Base-by-base conservation (phyloP, 2,329 filamentous ascomycete genomes). In the Orbilia oligospora region DNA sequence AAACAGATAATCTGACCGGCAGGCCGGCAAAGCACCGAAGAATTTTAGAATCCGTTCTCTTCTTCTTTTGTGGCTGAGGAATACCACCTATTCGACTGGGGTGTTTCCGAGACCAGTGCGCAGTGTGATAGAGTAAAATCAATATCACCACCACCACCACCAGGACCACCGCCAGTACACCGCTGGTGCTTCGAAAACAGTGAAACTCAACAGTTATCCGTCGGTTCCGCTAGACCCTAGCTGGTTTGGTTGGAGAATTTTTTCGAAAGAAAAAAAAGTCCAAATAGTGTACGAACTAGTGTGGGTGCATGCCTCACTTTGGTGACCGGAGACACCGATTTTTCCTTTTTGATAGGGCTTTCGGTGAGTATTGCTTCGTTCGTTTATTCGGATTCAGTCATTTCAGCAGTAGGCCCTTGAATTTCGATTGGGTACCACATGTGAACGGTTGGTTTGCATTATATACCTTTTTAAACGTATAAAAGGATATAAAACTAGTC, bases 11-110 rank as follows among this genome's bases (percentile, higher is more conserved):
- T 41, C 55, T 61, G 18, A 61, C 36, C 55, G 55, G 55, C 55
- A 44, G 55, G 55, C 55, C 55, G 55, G 55, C 55, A 61, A 61
- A 33, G 55, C 55, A 61, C 55, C 55, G 24, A 61, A 18, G 55
- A 61, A 61, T 61, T 61, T 61, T 16, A 20, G 24, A 20, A 20
- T n/a, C 16, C 16, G 8, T 24, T 5, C n/a, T 24, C 6, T 44
- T 56, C 16, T 14, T 44, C 27, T 56, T 24, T 22, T 41, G 55
- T 61, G 55, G 55, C 55, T 61, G 55, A 61, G 33, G 36, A 38
- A 30, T 38, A 38, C 36, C 36, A 38, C 36, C 27, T 30, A 30
- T 30, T 30, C 27, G 27, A 30, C 27, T 30, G 27, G 27, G 27
- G 27, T n/a, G 27, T 30, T 30, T 30, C 27, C 27, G 27, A 30